phyloP scores from a whole-genome alignment of 2,329 filamentous ascomycete species.

The Xylariaceae sp. region DNA sequence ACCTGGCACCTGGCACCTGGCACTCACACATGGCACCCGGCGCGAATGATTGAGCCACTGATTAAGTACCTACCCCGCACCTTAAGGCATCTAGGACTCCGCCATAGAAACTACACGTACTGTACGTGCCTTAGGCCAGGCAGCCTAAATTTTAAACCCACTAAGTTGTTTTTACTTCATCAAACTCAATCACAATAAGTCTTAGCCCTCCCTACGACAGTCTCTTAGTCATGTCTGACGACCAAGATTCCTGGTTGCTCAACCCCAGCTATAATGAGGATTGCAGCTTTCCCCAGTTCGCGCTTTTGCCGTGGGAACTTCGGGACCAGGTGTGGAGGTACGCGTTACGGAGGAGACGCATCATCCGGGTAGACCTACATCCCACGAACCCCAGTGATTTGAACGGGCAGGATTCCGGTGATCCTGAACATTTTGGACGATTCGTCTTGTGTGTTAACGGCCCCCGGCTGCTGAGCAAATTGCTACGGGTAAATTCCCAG shows the following conservation, averaged over 20 bases:
- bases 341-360: not conserved
- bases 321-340: conserved; percentile 10
- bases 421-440: conserved; percentile 3
- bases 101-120: too few relatives aligned
- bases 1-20: too few relatives aligned
- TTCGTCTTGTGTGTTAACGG: not conserved
- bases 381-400: not conserved
- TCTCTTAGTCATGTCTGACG: not conserved
- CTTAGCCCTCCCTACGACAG: not conserved
- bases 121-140: too few relatives aligned
- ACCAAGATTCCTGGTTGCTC: not conserved
- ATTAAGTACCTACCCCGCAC: too few relatives aligned
- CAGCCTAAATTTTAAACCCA: too few relatives aligned
- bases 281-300: conserved; percentile 7
- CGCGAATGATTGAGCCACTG: too few relatives aligned
- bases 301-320: conserved; percentile 13
- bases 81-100: too few relatives aligned
- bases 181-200: not conserved
- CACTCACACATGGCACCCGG: too few relatives aligned
- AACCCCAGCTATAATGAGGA: conserved; percentile 7
- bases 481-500: conserved; percentile 14
- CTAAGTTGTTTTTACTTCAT: too few relatives aligned
- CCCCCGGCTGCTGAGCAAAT: conserved; percentile 7
- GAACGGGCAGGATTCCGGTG: not conserved
- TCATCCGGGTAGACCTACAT: conserved; percentile 2